Base-by-base conservation (phyloP, 805 yeast species). In the Hanseniaspora thailandica region DNA sequence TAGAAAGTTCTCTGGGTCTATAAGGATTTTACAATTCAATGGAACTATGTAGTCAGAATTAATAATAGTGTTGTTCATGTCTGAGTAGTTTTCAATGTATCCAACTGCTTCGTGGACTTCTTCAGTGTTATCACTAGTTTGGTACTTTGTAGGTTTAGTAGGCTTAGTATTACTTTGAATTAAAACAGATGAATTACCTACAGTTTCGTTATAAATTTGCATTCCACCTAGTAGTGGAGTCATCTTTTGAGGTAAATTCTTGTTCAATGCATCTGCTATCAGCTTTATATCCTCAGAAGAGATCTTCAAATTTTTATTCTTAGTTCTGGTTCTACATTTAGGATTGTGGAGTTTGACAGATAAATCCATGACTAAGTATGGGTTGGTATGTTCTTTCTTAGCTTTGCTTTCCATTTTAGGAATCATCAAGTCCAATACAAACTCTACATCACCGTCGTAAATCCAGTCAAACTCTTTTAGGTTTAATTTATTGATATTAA, bases 361-460 rank as follows among this genome's bases (percentile, higher is more conserved):
- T 57, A 81, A 72, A 62, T 84, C 86, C 55, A 84, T 72, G 28
- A 84, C 78, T 34, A 83, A 78, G 62, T 85, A 85, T 60, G 74
- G 74, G 38, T 56, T 53, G 33, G n/a, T 55, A 4, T 30, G 1
- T n/a, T 26, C 60, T n/a, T 48, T 38, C 30, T 43, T 26, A 30
- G 44, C 22, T 47, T 35, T 10, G 23, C 19, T 19, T 6, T 33
- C 4, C 17, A 47, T 47, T 35, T 70, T 71, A 1, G 94, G 93
- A 30, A 84, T 70, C 76, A 81, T 79, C 20, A 85, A 76, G 66
- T 85, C 93, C 3, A 86, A 84, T 17, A 75, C 69, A 4, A 85
- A 67, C 55, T 84, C 88, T 4, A 81, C 79, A 58, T 79, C 78
- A 4, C 93, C 90, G 45, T 78, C 78, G 25, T 75, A 74, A 12